A percentile compares a stretch with the other conserved stretches of the same genome.
Conservation (phyloP, 495 filamentous ascomycete species). For the Penicillium turbatum region DNA sequence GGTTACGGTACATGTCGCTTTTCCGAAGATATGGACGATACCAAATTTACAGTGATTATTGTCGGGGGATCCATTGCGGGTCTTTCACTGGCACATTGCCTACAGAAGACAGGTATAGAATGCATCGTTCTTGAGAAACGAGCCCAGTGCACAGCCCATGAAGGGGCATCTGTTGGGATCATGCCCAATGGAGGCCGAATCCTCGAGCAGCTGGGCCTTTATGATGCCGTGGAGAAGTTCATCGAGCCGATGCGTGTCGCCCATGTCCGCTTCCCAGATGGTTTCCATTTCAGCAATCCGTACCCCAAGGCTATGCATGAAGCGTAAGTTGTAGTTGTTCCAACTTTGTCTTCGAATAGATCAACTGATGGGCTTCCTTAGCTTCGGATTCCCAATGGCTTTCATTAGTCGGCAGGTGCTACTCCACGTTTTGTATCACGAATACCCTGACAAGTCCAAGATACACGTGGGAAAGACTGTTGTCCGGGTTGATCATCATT, state of each 20-base stretch:
- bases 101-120: background rate
- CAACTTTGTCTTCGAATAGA: too few species aligned
- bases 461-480: too few species aligned
- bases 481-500: too few species aligned
- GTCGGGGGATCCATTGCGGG: slow-evolving; percentile 4
- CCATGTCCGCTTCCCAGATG: background rate
- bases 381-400: too few species aligned
- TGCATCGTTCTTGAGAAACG: background rate
- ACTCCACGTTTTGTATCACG: too few species aligned
- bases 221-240: background rate
- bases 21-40: too few species aligned
- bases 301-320: too few species aligned
- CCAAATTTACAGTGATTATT: background rate
- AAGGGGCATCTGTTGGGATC: background rate
- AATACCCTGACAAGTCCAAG: too few species aligned
- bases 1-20: too few species aligned
- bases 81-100: background rate
- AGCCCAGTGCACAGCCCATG: background rate
- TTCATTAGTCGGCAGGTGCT: too few species aligned
- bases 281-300: background rate
- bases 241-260: background rate
- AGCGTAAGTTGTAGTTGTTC: too few species aligned
- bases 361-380: too few species aligned
- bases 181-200: slow-evolving; percentile 1
- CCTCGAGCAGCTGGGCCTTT: background rate